phyloP scores from a whole-genome alignment of 2,329 filamentous ascomycete genomes.

The Meredithiella fracta region DNA sequence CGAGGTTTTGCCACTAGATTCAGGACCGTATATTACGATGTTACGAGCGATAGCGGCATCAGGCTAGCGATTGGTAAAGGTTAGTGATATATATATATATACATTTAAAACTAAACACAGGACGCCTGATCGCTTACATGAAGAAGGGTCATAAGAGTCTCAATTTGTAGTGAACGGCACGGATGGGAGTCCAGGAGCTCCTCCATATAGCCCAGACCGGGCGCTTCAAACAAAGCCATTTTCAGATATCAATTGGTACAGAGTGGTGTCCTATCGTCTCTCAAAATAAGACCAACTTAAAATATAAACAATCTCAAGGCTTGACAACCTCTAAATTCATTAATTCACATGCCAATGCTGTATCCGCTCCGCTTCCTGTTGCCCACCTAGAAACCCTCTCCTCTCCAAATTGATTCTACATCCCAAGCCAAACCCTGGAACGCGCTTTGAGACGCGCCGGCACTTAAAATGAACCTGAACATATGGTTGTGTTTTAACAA shows the following conservation, averaged over 20 bases:
- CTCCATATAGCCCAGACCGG: slow-evolving; percentile 33
- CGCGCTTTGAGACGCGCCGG: background rate
- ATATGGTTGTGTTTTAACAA: background rate
- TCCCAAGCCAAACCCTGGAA: background rate
- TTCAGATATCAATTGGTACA: background rate
- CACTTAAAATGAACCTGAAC: background rate
- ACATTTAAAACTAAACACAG: too few species aligned
- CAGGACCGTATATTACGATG: slow-evolving; percentile 66
- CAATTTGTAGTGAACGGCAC: slow-evolving; percentile 42
- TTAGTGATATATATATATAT: too few species aligned
- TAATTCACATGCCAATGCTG: background rate
- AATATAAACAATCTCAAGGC: too few species aligned
- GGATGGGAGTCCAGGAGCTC: slow-evolving; percentile 34
- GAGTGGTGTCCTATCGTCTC: too few species aligned
- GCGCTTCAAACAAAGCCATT: slow-evolving; percentile 30
- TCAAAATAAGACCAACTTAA: too few species aligned
- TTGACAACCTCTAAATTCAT: too few species aligned
- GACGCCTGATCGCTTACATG: slow-evolving; percentile 23
- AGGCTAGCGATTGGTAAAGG: slow-evolving; percentile 28
- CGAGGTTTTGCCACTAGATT: slow-evolving; percentile 72
- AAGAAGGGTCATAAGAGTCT: slow-evolving; percentile 39
- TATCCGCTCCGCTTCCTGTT: background rate
- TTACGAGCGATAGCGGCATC: slow-evolving; percentile 53
- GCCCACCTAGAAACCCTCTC: background rate
- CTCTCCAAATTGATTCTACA: background rate